Percentiles rank a stretch among this genome's conserved stretches.
Evolutionary conservation across 2,329 filamentous ascomycete genomes (phyloP).

Genomic region (Penicillium verrucosum): DNA sequence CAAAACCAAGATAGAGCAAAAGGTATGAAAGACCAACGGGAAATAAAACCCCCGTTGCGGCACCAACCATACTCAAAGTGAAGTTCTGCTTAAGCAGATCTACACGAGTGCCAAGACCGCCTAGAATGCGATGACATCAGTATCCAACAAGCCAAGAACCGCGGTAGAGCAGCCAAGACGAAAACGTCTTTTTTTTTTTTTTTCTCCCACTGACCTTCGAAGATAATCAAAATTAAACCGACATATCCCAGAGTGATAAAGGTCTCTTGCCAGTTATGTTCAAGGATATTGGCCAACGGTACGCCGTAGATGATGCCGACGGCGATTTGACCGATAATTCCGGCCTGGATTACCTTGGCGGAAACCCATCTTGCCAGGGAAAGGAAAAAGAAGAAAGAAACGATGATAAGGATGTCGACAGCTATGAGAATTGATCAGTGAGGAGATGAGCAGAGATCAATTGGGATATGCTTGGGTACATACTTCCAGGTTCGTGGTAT

Average conservation of each 20-base stretch:
- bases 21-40: conserved; percentile 48
- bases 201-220: conserved; percentile 36
- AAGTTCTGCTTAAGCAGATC: conserved; percentile 49
- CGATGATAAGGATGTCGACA: conserved; percentile 40
- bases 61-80: conserved; percentile 41
- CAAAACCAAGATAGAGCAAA: conserved; percentile 44
- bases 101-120: conserved; percentile 47
- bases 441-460: not conserved
- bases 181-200: not conserved
- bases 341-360: conserved; percentile 43
- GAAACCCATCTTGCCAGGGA: conserved; percentile 44
- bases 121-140: conserved; percentile 22
- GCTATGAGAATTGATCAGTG: conserved; percentile 27
- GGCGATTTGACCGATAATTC: conserved; percentile 48
- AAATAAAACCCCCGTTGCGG: conserved; percentile 46
- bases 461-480: conserved; percentile 13
- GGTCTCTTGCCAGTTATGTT: conserved; percentile 44
- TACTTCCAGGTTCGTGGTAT: conserved; percentile 42
- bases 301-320: conserved; percentile 49
- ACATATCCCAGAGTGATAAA: conserved; percentile 50
- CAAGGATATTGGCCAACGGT: conserved; percentile 47
- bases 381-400: conserved; percentile 48
- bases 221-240: conserved; percentile 51
- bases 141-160: not conserved
- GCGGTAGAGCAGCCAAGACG: not conserved